phyloP scores from a whole-genome alignment of 306 rosid genomes.

The Ormosia emarginata region DNA sequence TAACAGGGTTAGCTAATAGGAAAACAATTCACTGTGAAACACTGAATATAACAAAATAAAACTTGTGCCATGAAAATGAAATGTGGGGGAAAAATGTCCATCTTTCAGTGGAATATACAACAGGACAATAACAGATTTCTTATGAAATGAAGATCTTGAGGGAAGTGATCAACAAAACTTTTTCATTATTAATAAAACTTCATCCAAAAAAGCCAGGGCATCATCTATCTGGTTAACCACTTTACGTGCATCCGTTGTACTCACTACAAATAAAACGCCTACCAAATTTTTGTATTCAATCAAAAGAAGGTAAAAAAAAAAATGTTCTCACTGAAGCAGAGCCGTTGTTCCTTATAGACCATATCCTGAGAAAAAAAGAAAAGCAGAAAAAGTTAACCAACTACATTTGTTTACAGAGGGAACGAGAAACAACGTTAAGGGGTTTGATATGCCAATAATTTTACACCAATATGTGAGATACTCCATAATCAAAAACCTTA shows the following conservation, averaged over 20 bases:
- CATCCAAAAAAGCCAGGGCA: not conserved
- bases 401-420: too few relatives aligned
- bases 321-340: not conserved
- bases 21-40: too few relatives aligned
- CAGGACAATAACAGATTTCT: not conserved
- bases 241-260: constrained; percentile 3
- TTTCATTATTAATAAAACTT: too few relatives aligned
- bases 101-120: not conserved
- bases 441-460: not conserved
- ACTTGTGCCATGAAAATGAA: not conserved
- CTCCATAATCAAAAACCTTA: not conserved
- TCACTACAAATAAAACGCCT: not conserved
- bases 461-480: too few relatives aligned
- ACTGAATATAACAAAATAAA: not conserved
- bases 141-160: not conserved
- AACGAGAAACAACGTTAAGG: not conserved
- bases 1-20: not conserved
- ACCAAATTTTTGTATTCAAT: constrained; percentile 13
- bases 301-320: not conserved
- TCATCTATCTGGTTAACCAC: constrained; percentile 7
- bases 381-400: not conserved
- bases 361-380: constrained; percentile 44
- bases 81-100: not conserved
- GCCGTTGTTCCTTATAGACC: constrained; percentile 37
- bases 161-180: not conserved